Base-by-base conservation (phyloP, 2,329 filamentous ascomycete species). In the Talaromyces sp. region DNA sequence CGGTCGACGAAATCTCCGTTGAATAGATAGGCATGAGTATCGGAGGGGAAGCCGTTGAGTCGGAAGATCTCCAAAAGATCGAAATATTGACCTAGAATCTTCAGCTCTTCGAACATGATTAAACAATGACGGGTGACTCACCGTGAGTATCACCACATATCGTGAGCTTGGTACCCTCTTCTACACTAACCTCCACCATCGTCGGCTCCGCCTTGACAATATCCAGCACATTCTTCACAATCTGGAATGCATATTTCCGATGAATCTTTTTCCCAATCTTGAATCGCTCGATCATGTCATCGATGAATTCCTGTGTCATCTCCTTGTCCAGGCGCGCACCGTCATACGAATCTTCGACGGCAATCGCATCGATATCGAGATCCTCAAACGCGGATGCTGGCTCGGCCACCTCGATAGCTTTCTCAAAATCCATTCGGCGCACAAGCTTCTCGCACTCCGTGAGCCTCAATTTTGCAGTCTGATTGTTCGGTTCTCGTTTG, bases 1-100 rank as follows among this genome's bases (percentile, higher is more conserved):
- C 95, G 87, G 75, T 99, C 95, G 60, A 99, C 95, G 73, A 99
- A 99, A 79, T 99, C 95, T 67, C 95, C 95, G 76, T 99, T 99
- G 84, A 99, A 99, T 12, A 99, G 84, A 75, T 98, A 99, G 76
- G 88, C 90, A 75, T 98, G 92, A 73, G 90, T 91, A 66, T 93
- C 91, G 16, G 84, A 86, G 0, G 95, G 95, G 66, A 83, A 85
- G 46, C 95, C 95, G 70, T 96, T 97, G 63, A 95, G 84, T 67
- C 91, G 84, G 86, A 99, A 99, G 66, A 99, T 89, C 75, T 99
- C 91, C 81, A 99, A 88, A 46, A 99, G 84, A 76, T 99, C 95
- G 75, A 96, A 99, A 80, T 93, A 99, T 84, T 99, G 95, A 52
- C 93, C 91, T 93, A 23, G 14, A 14, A 37, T 54, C n/a, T n/a